Conservation (phyloP, 2,329 filamentous ascomycete species). For the Epichloe bromicola region DNA sequence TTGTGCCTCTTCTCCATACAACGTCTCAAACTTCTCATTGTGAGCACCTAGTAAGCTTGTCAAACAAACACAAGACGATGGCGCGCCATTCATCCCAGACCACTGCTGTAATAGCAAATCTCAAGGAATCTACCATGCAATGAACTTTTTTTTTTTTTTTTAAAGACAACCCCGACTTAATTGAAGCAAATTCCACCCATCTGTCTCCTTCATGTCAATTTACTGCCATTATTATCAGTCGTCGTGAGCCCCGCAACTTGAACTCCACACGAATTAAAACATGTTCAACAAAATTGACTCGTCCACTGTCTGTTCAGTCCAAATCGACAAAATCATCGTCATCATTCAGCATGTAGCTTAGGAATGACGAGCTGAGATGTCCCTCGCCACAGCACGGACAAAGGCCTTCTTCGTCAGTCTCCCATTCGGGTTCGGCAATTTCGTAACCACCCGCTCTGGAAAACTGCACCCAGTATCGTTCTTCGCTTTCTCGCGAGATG, state of each 20-base stretch:
- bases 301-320: background rate
- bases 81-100: background rate
- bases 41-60: background rate
- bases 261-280: background rate
- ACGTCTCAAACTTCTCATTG: background rate
- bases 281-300: background rate
- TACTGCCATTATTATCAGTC: background rate
- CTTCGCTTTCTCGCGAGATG: slow-evolving; percentile 22
- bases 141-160: too few species aligned
- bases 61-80: background rate
- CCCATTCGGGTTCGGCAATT: slow-evolving; percentile 19
- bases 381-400: slow-evolving; percentile 29
- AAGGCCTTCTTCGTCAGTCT: slow-evolving; percentile 22
- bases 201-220: background rate
- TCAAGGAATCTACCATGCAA: background rate
- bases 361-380: slow-evolving; percentile 23
- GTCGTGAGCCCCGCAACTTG: background rate
- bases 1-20: background rate
- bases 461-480: slow-evolving; percentile 37
- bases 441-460: slow-evolving; percentile 26
- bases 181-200: background rate
- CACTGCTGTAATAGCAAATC: background rate
- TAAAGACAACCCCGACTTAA: too few species aligned
- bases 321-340: slow-evolving; percentile 2
- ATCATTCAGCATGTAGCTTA: slow-evolving; percentile 16